These are phyloP conservation scores for Curvularia sp. DNA, from an alignment of 2,329 filamentous ascomycete species.

Conservation along the genomic window DNA sequence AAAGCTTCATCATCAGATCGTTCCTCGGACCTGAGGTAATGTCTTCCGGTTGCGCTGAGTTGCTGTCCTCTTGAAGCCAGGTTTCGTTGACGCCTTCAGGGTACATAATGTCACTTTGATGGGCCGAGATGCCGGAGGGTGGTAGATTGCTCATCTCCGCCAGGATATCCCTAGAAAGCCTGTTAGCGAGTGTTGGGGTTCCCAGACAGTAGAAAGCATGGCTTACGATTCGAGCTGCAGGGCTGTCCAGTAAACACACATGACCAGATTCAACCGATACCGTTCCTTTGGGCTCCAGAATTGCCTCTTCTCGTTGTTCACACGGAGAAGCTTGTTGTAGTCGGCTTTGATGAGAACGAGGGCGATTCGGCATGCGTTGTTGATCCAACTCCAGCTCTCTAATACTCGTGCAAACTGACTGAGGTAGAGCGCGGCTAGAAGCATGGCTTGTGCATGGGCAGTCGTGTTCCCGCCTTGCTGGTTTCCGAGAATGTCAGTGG, in stretches of 20 bases:
- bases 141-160: slow-evolving; percentile 76
- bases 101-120: slow-evolving; percentile 69
- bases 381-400: slow-evolving; percentile 80
- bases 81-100: slow-evolving; percentile 65
- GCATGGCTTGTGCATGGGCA: slow-evolving; percentile 81
- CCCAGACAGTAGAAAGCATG: neutral
- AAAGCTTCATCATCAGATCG: slow-evolving; percentile 61
- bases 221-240: slow-evolving; percentile 84
- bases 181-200: slow-evolving; percentile 8
- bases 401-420: slow-evolving; percentile 86
- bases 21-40: slow-evolving; percentile 41
- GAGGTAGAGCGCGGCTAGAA: slow-evolving; percentile 87
- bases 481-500: slow-evolving; percentile 84
- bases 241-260: slow-evolving; percentile 88
- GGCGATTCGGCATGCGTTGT: slow-evolving; percentile 65
- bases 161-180: slow-evolving; percentile 74
- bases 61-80: slow-evolving; percentile 28
- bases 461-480: slow-evolving; percentile 80
- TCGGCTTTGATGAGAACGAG: slow-evolving; percentile 77
- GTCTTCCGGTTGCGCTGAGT: slow-evolving; percentile 15
- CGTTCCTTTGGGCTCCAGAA: slow-evolving; percentile 34
- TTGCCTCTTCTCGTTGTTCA: slow-evolving; percentile 26
- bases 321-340: slow-evolving; percentile 39
- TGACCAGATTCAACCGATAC: slow-evolving; percentile 52
- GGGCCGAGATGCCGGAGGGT: slow-evolving; percentile 65